Conservation (phyloP, 768 basidiomycete genomes). For the Boletellus ananas region DNA sequence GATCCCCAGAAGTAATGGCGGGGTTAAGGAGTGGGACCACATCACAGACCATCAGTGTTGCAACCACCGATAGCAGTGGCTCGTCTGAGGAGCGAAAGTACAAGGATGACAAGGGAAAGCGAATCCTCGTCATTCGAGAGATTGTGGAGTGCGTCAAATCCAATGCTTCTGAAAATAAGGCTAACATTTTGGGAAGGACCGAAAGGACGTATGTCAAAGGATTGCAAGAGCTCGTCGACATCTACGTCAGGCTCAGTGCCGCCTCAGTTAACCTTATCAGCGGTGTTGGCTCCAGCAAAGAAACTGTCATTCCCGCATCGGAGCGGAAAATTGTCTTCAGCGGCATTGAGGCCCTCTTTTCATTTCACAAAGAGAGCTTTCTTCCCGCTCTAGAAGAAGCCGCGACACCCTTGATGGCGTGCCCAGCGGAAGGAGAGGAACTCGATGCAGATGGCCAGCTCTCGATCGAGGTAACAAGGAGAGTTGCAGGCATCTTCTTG, state of each 20-base stretch:
- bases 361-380: conserved; percentile 92
- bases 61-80: conserved; percentile 66
- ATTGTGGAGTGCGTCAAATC: conserved; percentile 72
- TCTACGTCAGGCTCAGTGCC: conserved; percentile 87
- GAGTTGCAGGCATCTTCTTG: conserved; percentile 85
- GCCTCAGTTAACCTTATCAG: conserved; percentile 67
- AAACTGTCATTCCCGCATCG: conserved; percentile 77
- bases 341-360: conserved; percentile 83
- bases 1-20: conserved; percentile 61
- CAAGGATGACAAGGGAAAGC: conserved; percentile 87
- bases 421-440: conserved; percentile 41
- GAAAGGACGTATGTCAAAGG: conserved; percentile 94
- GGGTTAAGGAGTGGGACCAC: conserved; percentile 57
- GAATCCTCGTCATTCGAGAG: conserved; percentile 82
- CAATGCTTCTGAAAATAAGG: not conserved
- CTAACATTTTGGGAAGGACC: conserved; percentile 52
- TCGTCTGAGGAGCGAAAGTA: conserved; percentile 80
- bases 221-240: conserved; percentile 89
- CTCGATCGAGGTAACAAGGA: conserved; percentile 70
- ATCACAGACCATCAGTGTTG: conserved; percentile 69
- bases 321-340: conserved; percentile 93
- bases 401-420: conserved; percentile 60
- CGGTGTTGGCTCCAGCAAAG: conserved; percentile 68
- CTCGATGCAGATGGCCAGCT: conserved; percentile 69
- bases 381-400: conserved; percentile 85